These are phyloP conservation scores for Agrocybe praecox DNA, from an alignment of 768 basidiomycete species.

Conservation along the genomic window DNA sequence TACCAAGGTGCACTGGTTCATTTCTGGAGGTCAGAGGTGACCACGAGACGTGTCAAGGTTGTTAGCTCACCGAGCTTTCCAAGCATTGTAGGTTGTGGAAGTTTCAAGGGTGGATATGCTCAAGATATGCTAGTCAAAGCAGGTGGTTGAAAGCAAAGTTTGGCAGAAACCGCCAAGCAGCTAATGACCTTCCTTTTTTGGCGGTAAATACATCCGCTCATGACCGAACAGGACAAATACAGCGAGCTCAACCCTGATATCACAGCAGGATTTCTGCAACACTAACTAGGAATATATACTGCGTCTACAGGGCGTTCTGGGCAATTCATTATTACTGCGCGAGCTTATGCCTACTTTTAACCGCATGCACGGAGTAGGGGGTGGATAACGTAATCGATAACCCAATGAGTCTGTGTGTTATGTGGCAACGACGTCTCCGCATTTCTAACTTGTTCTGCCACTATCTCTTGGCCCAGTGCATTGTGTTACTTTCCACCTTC, in stretches of 20 bases:
- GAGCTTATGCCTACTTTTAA: neutral
- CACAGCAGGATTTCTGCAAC: neutral
- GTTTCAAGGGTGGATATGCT: neutral
- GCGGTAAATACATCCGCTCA: neutral
- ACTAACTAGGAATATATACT: neutral
- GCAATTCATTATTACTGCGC: too few species aligned
- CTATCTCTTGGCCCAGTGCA: neutral
- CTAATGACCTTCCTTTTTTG: neutral
- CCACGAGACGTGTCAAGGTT: neutral
- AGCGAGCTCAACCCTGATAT: neutral
- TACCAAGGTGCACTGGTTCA: conserved; percentile 18
- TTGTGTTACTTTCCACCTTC: neutral
- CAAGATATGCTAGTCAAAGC: neutral
- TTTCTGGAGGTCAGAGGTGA: conserved; percentile 11
- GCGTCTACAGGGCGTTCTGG: too few species aligned
- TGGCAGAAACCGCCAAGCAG: neutral
- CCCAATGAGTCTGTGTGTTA: conserved; percentile 3
- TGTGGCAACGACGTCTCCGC: conserved; percentile 10
- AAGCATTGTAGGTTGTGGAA: conserved; percentile 44
- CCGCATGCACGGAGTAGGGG: neutral
- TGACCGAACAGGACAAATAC: neutral
- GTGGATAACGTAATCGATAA: conserved; percentile 9
- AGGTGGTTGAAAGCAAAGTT: neutral
- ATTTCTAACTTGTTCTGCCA: conserved; percentile 1
- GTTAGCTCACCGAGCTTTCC: conserved; percentile 52